Conservation (phyloP, 768 basidiomycete species). For the Russula vinacea region DNA sequence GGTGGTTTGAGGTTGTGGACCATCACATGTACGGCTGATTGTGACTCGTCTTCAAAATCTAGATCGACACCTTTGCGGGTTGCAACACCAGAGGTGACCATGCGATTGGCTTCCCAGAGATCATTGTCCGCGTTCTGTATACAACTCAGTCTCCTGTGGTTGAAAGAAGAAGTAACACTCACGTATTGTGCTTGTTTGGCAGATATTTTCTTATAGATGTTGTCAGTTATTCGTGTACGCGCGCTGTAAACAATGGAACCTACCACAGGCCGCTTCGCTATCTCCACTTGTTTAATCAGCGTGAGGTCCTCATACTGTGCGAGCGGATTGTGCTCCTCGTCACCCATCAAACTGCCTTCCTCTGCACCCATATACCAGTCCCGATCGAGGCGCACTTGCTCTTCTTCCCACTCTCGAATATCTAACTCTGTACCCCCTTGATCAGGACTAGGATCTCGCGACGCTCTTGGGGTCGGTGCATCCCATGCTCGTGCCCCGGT, state of each 20-base stretch:
- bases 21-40: slow-evolving; percentile 95
- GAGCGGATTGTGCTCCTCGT: slow-evolving; percentile 91
- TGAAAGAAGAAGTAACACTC: slow-evolving; percentile 35
- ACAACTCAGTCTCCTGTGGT: slow-evolving; percentile 18
- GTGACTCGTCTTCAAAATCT: slow-evolving; percentile 94
- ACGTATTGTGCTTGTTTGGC: slow-evolving; percentile 97
- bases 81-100: slow-evolving; percentile 93
- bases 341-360: slow-evolving; percentile 78
- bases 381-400: slow-evolving; percentile 84
- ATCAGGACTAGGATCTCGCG: slow-evolving; percentile 66
- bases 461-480: slow-evolving; percentile 73
- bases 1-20: slow-evolving; percentile 97
- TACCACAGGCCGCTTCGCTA: slow-evolving; percentile 72
- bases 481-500: slow-evolving; percentile 64
- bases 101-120: slow-evolving; percentile 97
- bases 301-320: slow-evolving; percentile 89
- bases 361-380: slow-evolving; percentile 97
- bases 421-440: slow-evolving; percentile 64
- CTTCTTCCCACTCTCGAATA: slow-evolving; percentile 94
- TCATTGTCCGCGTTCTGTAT: slow-evolving; percentile 94
- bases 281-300: slow-evolving; percentile 64
- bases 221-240: slow-evolving; percentile 28
- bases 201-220: slow-evolving; percentile 66
- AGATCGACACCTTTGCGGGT: slow-evolving; percentile 83
- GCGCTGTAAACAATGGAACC: slow-evolving; percentile 34